Conservation (phyloP, 352 stramenopile genomes). For the Aphanomyces invadans region DNA sequence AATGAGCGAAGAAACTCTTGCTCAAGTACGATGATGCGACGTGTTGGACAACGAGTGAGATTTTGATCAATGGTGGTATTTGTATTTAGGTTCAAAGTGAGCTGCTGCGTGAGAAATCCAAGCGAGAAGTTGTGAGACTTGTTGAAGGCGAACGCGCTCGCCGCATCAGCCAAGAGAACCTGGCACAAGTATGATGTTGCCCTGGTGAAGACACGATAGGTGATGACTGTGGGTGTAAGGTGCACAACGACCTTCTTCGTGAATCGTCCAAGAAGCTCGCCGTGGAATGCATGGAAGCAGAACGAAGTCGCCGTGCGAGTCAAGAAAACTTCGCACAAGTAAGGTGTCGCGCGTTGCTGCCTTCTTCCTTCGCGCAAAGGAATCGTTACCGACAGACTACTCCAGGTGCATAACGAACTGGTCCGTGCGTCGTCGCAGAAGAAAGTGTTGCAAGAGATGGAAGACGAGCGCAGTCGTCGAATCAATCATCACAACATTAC, state of each 20-base stretch:
- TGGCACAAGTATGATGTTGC: slow-evolving; percentile 17
- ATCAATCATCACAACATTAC: background rate
- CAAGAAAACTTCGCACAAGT: slow-evolving; percentile 4
- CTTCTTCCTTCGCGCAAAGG: no score
- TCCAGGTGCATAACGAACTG: slow-evolving; percentile 11
- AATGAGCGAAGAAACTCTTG: slow-evolving; percentile 9
- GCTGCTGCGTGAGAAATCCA: slow-evolving; percentile 14
- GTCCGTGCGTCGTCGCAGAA: background rate
- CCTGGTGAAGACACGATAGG: background rate
- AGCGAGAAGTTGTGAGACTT: background rate
- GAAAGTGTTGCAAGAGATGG: background rate
- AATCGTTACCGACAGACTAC: no score
- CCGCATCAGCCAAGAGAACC: slow-evolving; percentile 4
- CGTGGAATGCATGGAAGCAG: slow-evolving; percentile 2
- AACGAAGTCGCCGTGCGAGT: slow-evolving; percentile 3
- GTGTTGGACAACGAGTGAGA: no score
- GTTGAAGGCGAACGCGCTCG: slow-evolving; percentile 17
- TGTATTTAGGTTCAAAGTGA: slow-evolving; percentile 18
- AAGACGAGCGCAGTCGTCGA: slow-evolving; percentile 8
- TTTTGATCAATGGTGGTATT: no score
- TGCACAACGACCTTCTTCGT: slow-evolving; percentile 10
- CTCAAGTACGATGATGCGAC: slow-evolving; percentile 11
- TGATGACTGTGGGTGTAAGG: background rate
- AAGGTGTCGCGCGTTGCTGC: no score
- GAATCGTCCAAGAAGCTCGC: slow-evolving; percentile 4